Evolutionary conservation across 192 early-diverging fungal genomes (phyloP).

Genomic region (Oehlia diaphana): DNA sequence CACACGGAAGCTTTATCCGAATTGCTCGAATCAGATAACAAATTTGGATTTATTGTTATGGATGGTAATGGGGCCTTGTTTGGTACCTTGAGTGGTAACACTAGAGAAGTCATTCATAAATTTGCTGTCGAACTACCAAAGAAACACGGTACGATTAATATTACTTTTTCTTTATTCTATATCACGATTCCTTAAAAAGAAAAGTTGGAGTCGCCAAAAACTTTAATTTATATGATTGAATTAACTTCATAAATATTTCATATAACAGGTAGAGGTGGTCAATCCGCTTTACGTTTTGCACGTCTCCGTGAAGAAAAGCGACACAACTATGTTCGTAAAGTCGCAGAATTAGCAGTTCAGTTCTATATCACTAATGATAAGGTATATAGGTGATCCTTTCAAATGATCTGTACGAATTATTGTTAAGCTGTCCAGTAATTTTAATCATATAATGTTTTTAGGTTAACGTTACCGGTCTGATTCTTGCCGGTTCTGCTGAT

Average conservation of each 20-base stretch:
- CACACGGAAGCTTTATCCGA: constrained; percentile 92
- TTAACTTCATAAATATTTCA: not conserved
- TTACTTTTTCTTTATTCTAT: not conserved
- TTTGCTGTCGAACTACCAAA: constrained; percentile 97
- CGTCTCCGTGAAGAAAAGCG: constrained; percentile 99
- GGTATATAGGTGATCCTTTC: constrained; percentile 19
- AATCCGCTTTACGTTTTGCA: constrained; percentile 98
- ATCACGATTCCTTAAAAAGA: no score
- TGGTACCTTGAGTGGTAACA: constrained; percentile 93
- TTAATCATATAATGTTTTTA: constrained; percentile 19
- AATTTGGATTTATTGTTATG: constrained; percentile 98
- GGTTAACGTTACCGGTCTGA: constrained; percentile 81
- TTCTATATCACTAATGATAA: constrained; percentile 95
- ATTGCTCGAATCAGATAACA: constrained; percentile 90
- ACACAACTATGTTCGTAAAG: constrained; percentile 98
- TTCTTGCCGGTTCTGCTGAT: constrained; percentile 98
- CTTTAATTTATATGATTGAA: not conserved
- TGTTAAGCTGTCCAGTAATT: not conserved
- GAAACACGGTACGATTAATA: constrained; percentile 81
- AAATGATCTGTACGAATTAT: not conserved
- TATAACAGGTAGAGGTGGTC: constrained; percentile 82
- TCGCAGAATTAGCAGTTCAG: constrained; percentile 95
- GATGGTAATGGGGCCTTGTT: constrained; percentile 98
- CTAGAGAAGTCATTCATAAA: constrained; percentile 91
- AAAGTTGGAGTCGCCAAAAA: no score